Evolutionary conservation across 2,329 filamentous ascomycete species (phyloP).

Genomic region (Diplodia intermedia): DNA sequence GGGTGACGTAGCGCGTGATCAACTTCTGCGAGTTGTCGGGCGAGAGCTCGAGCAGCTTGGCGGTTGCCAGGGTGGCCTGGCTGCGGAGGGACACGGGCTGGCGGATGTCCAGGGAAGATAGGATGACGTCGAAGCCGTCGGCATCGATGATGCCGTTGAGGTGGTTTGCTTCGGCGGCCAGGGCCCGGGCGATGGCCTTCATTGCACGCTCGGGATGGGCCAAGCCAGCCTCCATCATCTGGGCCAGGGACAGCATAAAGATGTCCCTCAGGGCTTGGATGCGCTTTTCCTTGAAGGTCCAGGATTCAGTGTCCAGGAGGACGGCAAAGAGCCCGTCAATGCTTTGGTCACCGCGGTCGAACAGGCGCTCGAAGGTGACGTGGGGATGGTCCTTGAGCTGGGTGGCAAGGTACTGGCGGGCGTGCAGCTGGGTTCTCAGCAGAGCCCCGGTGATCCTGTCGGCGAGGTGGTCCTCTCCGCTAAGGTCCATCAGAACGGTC

Average conservation of each 20-base stretch:
- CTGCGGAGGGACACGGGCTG: conserved; percentile 75
- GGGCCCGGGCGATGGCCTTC: conserved; percentile 65
- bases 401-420: conserved; percentile 50
- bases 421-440: conserved; percentile 44
- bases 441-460: conserved; percentile 51
- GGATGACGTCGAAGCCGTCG: conserved; percentile 81
- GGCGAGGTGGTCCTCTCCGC: conserved; percentile 51
- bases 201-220: conserved; percentile 70
- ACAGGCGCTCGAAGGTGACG: conserved; percentile 53
- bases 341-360: conserved; percentile 54
- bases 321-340: conserved; percentile 54
- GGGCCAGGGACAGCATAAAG: conserved; percentile 80
- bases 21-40: conserved; percentile 73
- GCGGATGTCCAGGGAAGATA: conserved; percentile 86
- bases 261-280: conserved; percentile 62
- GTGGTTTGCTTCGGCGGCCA: conserved; percentile 61
- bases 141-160: conserved; percentile 70
- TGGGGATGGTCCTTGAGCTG: conserved; percentile 50
- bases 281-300: conserved; percentile 53
- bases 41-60: conserved; percentile 81
- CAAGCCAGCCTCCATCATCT: conserved; percentile 87
- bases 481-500: conserved; percentile 51
- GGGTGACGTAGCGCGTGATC: conserved; percentile 76
- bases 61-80: conserved; percentile 81
- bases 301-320: conserved; percentile 51